Percentiles rank a stretch among this genome's conserved stretches.
Evolutionary conservation across 345 rosid species (phyloP).

Genomic region (Eucalyptus curtisii): DNA sequence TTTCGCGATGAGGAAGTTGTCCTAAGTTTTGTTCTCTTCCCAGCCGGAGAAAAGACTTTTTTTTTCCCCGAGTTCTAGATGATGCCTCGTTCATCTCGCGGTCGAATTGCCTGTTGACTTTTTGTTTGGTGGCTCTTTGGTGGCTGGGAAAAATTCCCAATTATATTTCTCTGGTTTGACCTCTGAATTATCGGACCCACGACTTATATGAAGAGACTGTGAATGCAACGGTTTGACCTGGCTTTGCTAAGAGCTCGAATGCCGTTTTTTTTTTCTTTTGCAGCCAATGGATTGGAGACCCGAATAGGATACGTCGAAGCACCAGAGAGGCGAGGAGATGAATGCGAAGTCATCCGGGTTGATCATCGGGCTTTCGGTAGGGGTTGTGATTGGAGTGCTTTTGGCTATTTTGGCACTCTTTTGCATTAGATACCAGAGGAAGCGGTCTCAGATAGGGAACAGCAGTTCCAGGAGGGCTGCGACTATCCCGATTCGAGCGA

Average conservation of each 20-base stretch:
- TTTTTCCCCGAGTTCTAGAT: background rate
- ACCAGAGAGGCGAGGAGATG: constrained; percentile 29
- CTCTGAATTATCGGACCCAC: background rate
- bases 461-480: constrained; percentile 83
- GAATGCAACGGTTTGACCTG: background rate
- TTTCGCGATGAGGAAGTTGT: background rate
- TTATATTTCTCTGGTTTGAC: background rate
- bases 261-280: background rate
- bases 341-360: constrained; percentile 70
- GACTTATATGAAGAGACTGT: background rate
- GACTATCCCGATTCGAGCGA: constrained; percentile 64
- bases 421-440: constrained; percentile 60
- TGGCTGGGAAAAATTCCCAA: background rate
- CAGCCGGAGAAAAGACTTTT: background rate
- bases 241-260: background rate
- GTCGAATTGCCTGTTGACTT: background rate
- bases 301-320: constrained; percentile 1
- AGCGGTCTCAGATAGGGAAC: constrained; percentile 75
- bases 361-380: constrained; percentile 82
- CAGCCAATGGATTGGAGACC: constrained; percentile 36
- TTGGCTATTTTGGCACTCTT: constrained; percentile 55
- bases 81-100: background rate
- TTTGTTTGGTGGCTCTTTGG: background rate
- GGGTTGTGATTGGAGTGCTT: constrained; percentile 84
- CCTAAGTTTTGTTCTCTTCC: background rate